Evolutionary conservation across 2,329 filamentous ascomycete species (phyloP).

Genomic region (Tetracladium maxilliforme): DNA sequence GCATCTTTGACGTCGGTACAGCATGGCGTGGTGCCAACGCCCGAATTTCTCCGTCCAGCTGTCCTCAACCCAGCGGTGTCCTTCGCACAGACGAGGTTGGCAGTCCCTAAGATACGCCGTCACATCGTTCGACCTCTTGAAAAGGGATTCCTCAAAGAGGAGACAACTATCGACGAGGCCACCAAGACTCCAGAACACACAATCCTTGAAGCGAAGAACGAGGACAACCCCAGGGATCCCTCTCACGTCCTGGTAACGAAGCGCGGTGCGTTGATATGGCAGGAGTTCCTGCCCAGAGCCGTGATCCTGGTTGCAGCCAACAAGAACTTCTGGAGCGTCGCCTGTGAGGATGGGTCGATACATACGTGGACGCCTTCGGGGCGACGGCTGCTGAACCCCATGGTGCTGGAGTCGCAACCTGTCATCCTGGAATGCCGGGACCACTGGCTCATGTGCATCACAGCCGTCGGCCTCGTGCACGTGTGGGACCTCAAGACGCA

Average conservation of each 20-base stretch:
- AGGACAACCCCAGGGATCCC: slow-evolving; percentile 60
- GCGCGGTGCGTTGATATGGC: slow-evolving; percentile 72
- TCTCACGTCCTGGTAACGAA: slow-evolving; percentile 72
- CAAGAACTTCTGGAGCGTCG: slow-evolving; percentile 79
- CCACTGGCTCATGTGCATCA: slow-evolving; percentile 81
- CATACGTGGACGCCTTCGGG: slow-evolving; percentile 90
- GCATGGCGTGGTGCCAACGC: slow-evolving; percentile 50
- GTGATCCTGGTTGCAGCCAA: slow-evolving; percentile 88
- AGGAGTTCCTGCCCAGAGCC: slow-evolving; percentile 78
- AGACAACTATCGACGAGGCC: slow-evolving; percentile 38
- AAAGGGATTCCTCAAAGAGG: slow-evolving; percentile 37
- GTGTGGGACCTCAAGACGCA: slow-evolving; percentile 86
- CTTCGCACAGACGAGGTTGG: slow-evolving; percentile 71
- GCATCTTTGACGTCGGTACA: slow-evolving; percentile 42
- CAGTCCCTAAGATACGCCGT: slow-evolving; percentile 72
- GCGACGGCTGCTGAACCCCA: slow-evolving; percentile 67
- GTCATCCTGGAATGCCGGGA: slow-evolving; percentile 86
- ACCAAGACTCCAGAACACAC: slow-evolving; percentile 52
- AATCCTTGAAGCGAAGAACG: slow-evolving; percentile 81
- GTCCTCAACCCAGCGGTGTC: slow-evolving; percentile 71
- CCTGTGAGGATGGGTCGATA: slow-evolving; percentile 82
- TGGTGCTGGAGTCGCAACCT: slow-evolving; percentile 81
- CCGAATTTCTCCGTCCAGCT: slow-evolving; percentile 78
- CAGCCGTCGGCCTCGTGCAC: slow-evolving; percentile 75
- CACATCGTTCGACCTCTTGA: slow-evolving; percentile 76